Conservation (phyloP, 768 basidiomycete genomes). For the Mycena albidolilacea region DNA sequence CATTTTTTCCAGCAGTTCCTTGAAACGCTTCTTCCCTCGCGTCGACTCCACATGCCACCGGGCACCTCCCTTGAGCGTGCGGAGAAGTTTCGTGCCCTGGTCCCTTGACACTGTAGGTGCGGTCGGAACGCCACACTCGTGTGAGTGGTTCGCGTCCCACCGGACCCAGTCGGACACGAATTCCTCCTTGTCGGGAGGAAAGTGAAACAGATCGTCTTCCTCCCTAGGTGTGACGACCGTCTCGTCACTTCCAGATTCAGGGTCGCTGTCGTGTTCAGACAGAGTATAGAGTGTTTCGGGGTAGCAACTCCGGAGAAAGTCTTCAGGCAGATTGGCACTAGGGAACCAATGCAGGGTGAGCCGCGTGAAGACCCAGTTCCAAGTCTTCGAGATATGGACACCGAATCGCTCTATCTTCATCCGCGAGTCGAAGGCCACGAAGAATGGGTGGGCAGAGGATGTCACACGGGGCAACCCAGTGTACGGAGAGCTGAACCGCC, state of each 20-base stretch:
- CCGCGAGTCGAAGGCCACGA: conserved; percentile 7
- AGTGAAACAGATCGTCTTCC: not conserved
- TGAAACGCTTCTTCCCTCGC: no score
- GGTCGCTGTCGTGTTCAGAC: not conserved
- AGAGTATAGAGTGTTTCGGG: conserved; percentile 8
- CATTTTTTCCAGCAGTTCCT: no score
- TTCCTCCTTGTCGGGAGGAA: not conserved
- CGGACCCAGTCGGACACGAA: conserved; percentile 7
- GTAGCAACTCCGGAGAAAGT: conserved; percentile 15
- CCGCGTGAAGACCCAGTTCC: not conserved
- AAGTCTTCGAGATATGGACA: not conserved
- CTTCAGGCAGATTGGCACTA: not conserved
- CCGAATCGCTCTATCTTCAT: not conserved
- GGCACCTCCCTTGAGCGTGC: no score
- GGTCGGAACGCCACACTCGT: no score
- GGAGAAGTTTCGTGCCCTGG: no score
- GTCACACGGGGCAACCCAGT: conserved; percentile 11
- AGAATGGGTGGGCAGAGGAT: conserved; percentile 22
- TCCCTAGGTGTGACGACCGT: conserved; percentile 8
- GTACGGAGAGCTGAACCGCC: conserved; percentile 5
- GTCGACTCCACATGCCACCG: no score
- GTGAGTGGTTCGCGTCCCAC: not conserved
- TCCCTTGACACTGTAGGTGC: no score
- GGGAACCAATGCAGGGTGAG: not conserved
- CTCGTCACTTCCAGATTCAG: conserved; percentile 2